Base-by-base conservation (phyloP, 2,329 filamentous ascomycete species). In the Aspergillus ruber region DNA sequence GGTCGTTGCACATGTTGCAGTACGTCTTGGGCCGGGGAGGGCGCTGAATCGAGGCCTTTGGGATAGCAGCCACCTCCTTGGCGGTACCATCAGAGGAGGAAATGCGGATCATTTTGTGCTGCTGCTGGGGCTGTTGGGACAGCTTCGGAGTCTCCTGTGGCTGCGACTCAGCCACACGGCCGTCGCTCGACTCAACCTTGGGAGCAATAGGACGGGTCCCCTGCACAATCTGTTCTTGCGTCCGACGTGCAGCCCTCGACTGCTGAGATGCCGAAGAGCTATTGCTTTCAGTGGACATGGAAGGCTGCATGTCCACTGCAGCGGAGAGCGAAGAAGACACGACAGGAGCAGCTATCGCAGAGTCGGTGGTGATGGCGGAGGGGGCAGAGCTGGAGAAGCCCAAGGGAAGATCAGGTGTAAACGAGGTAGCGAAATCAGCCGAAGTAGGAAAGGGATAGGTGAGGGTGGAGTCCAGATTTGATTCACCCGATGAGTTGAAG, bases 21-120 rank as follows among this genome's bases (percentile, higher is more conserved):
- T 79, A 80, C 51, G 88, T 82, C 65, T 86, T 88, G 32, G 81
- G 79, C 51, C 86, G 83, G 57, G 81, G 80, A 21, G 85, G 85
- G 13, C 86, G 83, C 47, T 78, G 71, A 51, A 82, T 77, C 1
- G 77, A 74, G 23, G 77, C 71, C 59, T 80, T 82, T 50, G 74
- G 68, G 42, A 69, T 82, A 61, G 68, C 75, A 54, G 70, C 77
- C 43, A 80, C 76, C 56, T 77, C 73, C 58, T 79, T 79, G 25
- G 75, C 71, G 42, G 74, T 76, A 36, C 77, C 77, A 57, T 80
- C 76, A 45, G 71, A 66, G 10, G 74, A 76, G 49, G 67, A 69
- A 52, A 79, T 75, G 50, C 72, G 72, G 53, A 77, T 65, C 70
- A 79, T 77, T 60, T 72, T 72, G 57, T 68, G 69, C 56, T 71